Evolutionary conservation across 2,329 filamentous ascomycete species (phyloP), one percentile per base, ranked within the genome.

Genomic region (Pochonia chlamydosporia): DNA sequence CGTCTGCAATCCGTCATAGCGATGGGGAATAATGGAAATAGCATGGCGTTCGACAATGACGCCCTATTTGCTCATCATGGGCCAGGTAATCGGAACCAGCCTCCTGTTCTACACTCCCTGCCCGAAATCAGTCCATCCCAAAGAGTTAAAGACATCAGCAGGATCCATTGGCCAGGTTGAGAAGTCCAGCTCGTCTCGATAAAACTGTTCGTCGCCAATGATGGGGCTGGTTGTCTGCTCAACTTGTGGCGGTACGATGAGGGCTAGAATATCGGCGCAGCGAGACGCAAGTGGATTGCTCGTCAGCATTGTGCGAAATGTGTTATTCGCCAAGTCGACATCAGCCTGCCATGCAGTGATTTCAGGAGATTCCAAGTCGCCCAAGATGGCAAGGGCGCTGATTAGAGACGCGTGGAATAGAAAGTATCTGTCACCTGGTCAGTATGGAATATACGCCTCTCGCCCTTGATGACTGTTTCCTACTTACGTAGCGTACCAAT

Each of bases 371-470:
- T 57, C 54, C 3, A 51, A 21, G 35, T 62, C 58, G 10, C 59
- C 60, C 3, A 60, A 46, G 11, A 62, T 58, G 8, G 58, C 59
- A 24, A 64, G 54, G 5, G 54, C 54, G 11, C 59, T 55, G 40
- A 63, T 56, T 2, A 64, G 57, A 26, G 59, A 60, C 2, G 61
- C 60, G 44, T 64, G 61, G 40, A 64, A 63, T 4, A 63, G 51
- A 36, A 62, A 64, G 51, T 45, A 45, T 26, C 43, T 45, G 56
- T 4, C 3, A 10, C 59, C 59, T 21, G 3, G 33, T 14, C 13
- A 8, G 13, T 36, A 37, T 26, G 18, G 20, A 28, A 36, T 43
- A 39, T n/a, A n/a, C n/a, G n/a, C n/a, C 13, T 20, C 48, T 14
- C 46, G 36, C n/a, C 33, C 16, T 16, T 31, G 37, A 1, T 14